A percentile compares a stretch with the other conserved stretches of the same genome.
Evolutionary conservation across 2,329 filamentous ascomycete species (phyloP).

Genomic region (Pochonia chlamydosporia): DNA sequence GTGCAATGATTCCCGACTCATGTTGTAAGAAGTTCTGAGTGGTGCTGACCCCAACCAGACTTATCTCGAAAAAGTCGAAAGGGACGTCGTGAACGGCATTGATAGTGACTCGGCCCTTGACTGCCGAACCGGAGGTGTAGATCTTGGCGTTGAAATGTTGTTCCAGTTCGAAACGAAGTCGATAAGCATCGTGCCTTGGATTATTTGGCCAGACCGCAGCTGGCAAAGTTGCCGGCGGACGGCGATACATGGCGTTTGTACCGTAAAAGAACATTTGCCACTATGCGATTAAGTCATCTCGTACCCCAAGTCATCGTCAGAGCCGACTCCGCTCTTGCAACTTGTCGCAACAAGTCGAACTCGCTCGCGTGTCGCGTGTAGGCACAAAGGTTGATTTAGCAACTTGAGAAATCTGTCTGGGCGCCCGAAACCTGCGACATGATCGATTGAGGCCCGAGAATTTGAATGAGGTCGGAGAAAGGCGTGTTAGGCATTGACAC

Average conservation of each 20-base stretch:
- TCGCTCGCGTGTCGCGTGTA: too few species aligned
- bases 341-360: too few species aligned
- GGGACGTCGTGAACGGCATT: background rate
- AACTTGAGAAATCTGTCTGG: too few species aligned
- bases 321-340: too few species aligned
- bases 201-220: background rate
- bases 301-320: background rate
- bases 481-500: too few species aligned
- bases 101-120: background rate
- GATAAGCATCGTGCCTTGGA: background rate
- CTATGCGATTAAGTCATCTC: background rate
- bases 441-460: too few species aligned
- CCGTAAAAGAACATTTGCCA: background rate
- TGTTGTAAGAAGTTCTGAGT: background rate
- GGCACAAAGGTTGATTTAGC: too few species aligned
- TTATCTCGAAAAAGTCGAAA: background rate
- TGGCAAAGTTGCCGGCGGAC: background rate
- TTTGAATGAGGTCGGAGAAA: too few species aligned
- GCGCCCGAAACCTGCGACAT: too few species aligned
- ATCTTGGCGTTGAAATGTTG: conserved; percentile 1
- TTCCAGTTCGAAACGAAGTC: background rate
- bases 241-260: background rate
- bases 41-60: background rate
- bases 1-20: background rate
- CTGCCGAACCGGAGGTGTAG: background rate